Base-by-base conservation (phyloP, 495 filamentous ascomycete genomes). In the Neohortaea acidophila region DNA sequence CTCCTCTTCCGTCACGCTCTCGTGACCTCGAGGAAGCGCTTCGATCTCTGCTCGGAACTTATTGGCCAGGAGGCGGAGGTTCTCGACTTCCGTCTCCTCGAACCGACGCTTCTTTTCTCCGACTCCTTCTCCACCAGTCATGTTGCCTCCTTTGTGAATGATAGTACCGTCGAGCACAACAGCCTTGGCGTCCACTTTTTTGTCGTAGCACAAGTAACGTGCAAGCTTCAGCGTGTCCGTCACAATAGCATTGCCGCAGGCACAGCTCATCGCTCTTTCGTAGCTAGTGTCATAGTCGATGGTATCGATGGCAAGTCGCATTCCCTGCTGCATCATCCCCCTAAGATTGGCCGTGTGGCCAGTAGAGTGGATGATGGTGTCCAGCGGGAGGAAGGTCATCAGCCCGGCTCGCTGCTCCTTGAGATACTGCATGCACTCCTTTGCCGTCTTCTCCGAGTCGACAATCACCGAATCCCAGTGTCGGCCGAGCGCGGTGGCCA, bases 301-400 rank as follows among this genome's bases (percentile, higher is more conserved):
- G 2, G 85, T 87, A 55, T 99, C 89, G 41, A 99, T 87, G 0
- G 89, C 91, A 43, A 91, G 72, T 18, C 91, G 78, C 71, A 79
- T 78, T 6, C 77, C 80, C 11, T 78, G 74, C 37, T 84, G 69
- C 56, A 93, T 18, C 9, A 37, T 26, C 28, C 85, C 81, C 61
- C 94, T 94, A 28, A 96, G 58, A 46, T 81, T 86, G 10, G 84
- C 82, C 53, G 91, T 89, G 39, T 84, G 68, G 8, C 80, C 73
- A 51, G 79, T 84, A n/a, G n/a, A n/a, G 51, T 92, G 82, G 48
- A 94, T 89, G 52, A 99, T 94, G 18, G 92, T 94, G 60, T 99
- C 89, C 10, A 96, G 68, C 0, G 89, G 89, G 39, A 96, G 79
- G 58, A 96, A 96, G 1, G 81, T 94, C 39, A 84, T 76, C 44